Evolutionary conservation across 2,329 filamentous ascomycete genomes (phyloP), one percentile per base, ranked within the genome.

Genomic region (Exserohilum rostratum): DNA sequence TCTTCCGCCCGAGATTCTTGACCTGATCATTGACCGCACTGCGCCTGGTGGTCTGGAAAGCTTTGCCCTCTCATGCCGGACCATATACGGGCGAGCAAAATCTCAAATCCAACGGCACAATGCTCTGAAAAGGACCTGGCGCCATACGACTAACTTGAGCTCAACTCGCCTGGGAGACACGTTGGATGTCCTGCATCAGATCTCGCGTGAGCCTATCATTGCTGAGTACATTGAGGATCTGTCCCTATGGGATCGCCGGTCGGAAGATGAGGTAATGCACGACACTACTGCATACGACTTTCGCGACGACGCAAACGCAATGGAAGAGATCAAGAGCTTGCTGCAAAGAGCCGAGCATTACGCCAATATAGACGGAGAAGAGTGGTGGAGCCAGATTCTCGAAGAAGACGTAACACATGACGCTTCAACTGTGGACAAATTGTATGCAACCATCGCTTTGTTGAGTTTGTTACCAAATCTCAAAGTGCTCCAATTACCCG

Each of bases 1-100:
- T 38, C 62, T 74, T 11, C 71, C 72, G 1, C 60, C 59, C 2
- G 72, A 74, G 44, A 60, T 74, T n/a, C 55, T 74, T 15, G 69
- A 72, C 43, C 59, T 61, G 7, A 68, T 74, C 31, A 66, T 74
- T 33, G 60, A 67, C 29, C 59, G 58, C 20, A 64, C 68, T 10
- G 54, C 64, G 7, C 70, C 72, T 5, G 20, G 35, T 34, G 69
- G 69, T 7, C 50, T 74, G 7, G 67, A 74, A 50, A 56, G 51
- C 38, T 67, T 74, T 35, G 69, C 64, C 3, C 64, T 74, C 9
- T 57, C 65, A 10, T 74, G 69, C 46, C 71, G 69, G 42, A 60
- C 66, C 6, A 52, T 74, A 2, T 62, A 71, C 40, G 47, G 39
- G 20, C 67, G 67, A 25, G 68, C 71, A 3, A 49, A 39, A 6